phyloP scores from a whole-genome alignment of 2,329 filamentous ascomycete genomes.

The Fusarium sp. region DNA sequence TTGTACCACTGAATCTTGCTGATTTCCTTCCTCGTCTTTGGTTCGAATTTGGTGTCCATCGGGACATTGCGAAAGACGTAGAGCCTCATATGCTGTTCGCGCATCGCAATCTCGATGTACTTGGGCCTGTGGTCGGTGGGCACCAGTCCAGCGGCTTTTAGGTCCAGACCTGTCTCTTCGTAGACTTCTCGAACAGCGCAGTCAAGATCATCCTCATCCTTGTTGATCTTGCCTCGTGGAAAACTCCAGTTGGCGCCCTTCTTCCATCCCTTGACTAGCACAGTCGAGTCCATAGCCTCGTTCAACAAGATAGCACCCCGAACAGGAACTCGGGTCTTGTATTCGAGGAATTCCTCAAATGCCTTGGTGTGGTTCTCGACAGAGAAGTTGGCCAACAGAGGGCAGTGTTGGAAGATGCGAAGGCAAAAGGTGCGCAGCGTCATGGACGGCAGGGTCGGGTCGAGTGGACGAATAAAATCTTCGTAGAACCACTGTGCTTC shows the following conservation, averaged over 20 bases:
- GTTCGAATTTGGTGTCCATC: slow-evolving; percentile 87
- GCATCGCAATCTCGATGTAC: slow-evolving; percentile 88
- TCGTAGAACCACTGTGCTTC: slow-evolving; percentile 99
- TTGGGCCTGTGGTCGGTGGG: slow-evolving; percentile 78
- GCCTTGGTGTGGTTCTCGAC: slow-evolving; percentile 81
- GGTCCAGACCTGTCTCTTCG: slow-evolving; percentile 94
- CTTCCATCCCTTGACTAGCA: slow-evolving; percentile 98
- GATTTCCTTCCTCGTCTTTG: slow-evolving; percentile 94
- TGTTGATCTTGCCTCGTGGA: slow-evolving; percentile 96
- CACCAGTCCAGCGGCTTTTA: slow-evolving; percentile 80
- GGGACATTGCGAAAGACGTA: slow-evolving; percentile 93
- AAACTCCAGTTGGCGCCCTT: slow-evolving; percentile 97
- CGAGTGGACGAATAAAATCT: slow-evolving; percentile 94
- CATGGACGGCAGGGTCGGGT: slow-evolving; percentile 86
- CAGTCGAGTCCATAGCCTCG: slow-evolving; percentile 89
- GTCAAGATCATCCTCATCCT: slow-evolving; percentile 92
- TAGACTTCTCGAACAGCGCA: slow-evolving; percentile 95
- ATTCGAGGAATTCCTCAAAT: slow-evolving; percentile 91
- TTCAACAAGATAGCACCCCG: slow-evolving; percentile 94
- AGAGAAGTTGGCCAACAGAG: slow-evolving; percentile 84
- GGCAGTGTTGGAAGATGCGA: slow-evolving; percentile 93
- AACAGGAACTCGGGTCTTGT: slow-evolving; percentile 95
- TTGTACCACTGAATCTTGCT: slow-evolving; percentile 97
- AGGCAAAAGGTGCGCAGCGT: slow-evolving; percentile 86
- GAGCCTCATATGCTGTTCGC: slow-evolving; percentile 90